A percentile compares a stretch with the other conserved stretches of the same genome.
Conservation (phyloP, 805 yeast species). For the Lipomyces chichibuensis region DNA sequence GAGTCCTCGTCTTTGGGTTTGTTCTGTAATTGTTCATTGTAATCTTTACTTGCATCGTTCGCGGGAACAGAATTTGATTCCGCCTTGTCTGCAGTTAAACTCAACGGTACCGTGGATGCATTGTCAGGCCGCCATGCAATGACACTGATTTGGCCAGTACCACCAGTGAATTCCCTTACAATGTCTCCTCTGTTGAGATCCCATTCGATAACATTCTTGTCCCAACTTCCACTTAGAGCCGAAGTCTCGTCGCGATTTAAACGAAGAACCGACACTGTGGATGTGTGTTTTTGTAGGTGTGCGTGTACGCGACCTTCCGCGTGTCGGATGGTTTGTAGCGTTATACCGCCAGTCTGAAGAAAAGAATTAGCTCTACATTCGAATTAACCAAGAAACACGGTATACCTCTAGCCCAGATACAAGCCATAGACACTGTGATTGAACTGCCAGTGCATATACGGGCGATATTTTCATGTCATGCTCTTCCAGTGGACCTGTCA, state of each 20-base stretch:
- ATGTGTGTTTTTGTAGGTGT: slow-evolving; percentile 70
- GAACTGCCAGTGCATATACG: slow-evolving; percentile 83
- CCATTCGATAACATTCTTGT: slow-evolving; percentile 76
- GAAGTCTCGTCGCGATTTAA: slow-evolving; percentile 64
- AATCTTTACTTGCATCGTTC: background rate
- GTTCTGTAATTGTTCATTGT: background rate
- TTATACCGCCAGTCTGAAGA: slow-evolving; percentile 74
- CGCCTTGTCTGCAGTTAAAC: background rate
- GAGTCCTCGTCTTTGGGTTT: slow-evolving; percentile 13
- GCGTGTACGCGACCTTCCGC: slow-evolving; percentile 81
- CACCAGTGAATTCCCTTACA: slow-evolving; percentile 54
- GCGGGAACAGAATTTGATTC: background rate
- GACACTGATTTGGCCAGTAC: slow-evolving; percentile 78
- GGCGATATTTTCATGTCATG: slow-evolving; percentile 61
- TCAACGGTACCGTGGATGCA: background rate
- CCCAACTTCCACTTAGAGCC: slow-evolving; percentile 90
- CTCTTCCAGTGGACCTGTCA: slow-evolving; percentile 17
- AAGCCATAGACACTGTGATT: slow-evolving; percentile 80
- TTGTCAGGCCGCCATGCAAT: slow-evolving; percentile 57
- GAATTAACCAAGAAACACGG: background rate
- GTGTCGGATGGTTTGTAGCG: slow-evolving; percentile 78
- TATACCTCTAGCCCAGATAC: slow-evolving; percentile 66
- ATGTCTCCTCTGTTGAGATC: slow-evolving; percentile 75
- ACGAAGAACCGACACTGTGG: slow-evolving; percentile 71
- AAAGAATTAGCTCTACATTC: background rate